Evolutionary conservation across 2,329 filamentous ascomycete genomes (phyloP).

Genomic region (Pseudogymnoascus verrucosus): DNA sequence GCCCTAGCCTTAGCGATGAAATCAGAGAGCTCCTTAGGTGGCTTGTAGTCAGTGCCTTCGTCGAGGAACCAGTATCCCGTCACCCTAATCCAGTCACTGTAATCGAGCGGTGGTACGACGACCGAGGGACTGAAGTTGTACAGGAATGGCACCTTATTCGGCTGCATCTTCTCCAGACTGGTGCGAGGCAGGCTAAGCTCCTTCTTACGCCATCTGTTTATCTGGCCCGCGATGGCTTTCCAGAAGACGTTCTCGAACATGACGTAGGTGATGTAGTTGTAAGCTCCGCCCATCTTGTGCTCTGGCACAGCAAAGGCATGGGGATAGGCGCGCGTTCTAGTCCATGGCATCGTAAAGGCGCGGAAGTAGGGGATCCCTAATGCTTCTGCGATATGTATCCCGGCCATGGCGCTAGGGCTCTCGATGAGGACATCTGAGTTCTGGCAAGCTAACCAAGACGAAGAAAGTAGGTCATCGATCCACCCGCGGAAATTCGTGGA

Average conservation of each 20-base stretch:
- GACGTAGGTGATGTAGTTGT: slow-evolving; percentile 92
- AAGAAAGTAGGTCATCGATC: slow-evolving; percentile 80
- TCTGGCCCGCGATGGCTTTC: slow-evolving; percentile 82
- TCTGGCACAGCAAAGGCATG: slow-evolving; percentile 93
- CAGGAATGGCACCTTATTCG: slow-evolving; percentile 94
- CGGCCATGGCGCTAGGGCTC: slow-evolving; percentile 92
- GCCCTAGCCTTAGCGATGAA: slow-evolving; percentile 78
- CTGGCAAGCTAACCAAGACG: slow-evolving; percentile 77
- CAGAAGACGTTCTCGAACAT: slow-evolving; percentile 97
- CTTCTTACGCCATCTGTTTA: slow-evolving; percentile 87
- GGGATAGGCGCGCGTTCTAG: slow-evolving; percentile 86
- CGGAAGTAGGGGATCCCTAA: slow-evolving; percentile 91
- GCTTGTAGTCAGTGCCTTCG: slow-evolving; percentile 61
- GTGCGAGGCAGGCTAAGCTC: slow-evolving; percentile 73
- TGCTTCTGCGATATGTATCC: slow-evolving; percentile 94
- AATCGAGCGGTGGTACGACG: slow-evolving; percentile 89
- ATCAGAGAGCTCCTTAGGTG: slow-evolving; percentile 63
- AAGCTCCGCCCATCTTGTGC: slow-evolving; percentile 87
- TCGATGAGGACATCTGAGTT: slow-evolving; percentile 87
- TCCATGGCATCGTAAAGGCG: slow-evolving; percentile 99
- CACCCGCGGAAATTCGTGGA: slow-evolving; percentile 85
- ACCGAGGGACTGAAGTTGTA: slow-evolving; percentile 96
- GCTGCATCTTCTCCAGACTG: slow-evolving; percentile 81
- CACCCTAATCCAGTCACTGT: slow-evolving; percentile 93
- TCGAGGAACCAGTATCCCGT: slow-evolving; percentile 98